phyloP scores from a whole-genome alignment of 495 filamentous ascomycete genomes.

The Opeltia flavorubescens region DNA sequence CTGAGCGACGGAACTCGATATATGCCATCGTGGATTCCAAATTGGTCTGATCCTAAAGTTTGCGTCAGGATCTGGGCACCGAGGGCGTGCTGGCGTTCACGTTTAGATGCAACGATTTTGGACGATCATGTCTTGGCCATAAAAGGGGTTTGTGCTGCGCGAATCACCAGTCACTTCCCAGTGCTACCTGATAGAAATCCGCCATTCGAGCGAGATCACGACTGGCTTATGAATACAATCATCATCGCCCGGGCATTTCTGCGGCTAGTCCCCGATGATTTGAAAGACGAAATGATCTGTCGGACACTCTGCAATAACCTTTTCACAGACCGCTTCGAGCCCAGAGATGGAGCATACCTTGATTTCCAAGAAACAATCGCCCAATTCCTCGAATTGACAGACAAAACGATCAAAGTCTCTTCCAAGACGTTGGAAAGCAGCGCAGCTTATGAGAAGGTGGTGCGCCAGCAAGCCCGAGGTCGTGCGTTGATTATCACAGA shows the following conservation, averaged over 20 bases:
- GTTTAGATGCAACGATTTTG: background rate
- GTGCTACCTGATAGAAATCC: too few relatives aligned
- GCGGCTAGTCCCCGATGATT: background rate
- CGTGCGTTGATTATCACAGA: conserved; percentile 4
- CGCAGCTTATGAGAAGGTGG: too few relatives aligned
- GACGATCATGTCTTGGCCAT: background rate
- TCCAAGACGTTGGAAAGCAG: background rate
- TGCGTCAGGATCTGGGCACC: background rate
- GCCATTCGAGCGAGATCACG: background rate
- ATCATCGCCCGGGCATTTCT: background rate
- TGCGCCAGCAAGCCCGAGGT: background rate
- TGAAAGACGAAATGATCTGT: background rate
- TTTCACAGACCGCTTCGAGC: background rate
- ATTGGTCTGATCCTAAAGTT: background rate
- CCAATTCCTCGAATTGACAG: background rate
- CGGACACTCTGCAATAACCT: background rate
- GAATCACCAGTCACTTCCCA: too few relatives aligned
- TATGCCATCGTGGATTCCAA: background rate
- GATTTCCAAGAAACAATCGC: background rate
- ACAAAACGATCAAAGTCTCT: background rate
- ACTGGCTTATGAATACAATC: background rate
- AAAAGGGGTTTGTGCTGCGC: background rate
- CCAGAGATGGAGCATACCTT: background rate
- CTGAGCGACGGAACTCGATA: background rate
- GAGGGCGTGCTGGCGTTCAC: background rate